Conservation (phyloP, 208 protist species). For the Acanthamoeba comandoni region DNA sequence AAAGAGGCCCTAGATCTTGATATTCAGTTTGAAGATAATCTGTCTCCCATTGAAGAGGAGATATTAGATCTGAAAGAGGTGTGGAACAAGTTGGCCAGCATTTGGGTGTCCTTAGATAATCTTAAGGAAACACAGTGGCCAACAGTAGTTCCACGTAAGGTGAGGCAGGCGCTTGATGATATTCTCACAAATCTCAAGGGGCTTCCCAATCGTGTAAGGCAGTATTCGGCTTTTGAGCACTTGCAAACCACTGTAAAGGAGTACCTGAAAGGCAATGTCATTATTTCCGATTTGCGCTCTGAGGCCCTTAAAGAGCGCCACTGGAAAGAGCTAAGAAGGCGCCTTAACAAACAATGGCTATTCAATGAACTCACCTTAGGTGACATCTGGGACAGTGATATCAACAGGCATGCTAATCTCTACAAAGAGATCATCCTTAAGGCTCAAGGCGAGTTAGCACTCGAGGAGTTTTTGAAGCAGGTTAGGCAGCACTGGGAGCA, state of each 20-base stretch:
- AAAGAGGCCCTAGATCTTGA: slow-evolving; percentile 86
- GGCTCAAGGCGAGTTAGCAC: slow-evolving; percentile 91
- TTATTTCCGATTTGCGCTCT: slow-evolving; percentile 79
- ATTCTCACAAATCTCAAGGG: slow-evolving; percentile 76
- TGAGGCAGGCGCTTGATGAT: slow-evolving; percentile 87
- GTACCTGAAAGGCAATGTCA: slow-evolving; percentile 80
- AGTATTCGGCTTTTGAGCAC: slow-evolving; percentile 89
- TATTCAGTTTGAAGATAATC: slow-evolving; percentile 76
- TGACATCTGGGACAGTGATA: slow-evolving; percentile 93
- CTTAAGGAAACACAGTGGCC: slow-evolving; percentile 94
- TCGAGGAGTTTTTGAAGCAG: slow-evolving; percentile 91
- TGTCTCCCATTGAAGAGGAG: slow-evolving; percentile 90
- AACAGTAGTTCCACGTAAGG: slow-evolving; percentile 92
- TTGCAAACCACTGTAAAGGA: slow-evolving; percentile 80
- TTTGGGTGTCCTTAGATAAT: slow-evolving; percentile 90
- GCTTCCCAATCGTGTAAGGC: slow-evolving; percentile 86
- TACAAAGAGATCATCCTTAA: slow-evolving; percentile 88
- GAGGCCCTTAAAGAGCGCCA: slow-evolving; percentile 94
- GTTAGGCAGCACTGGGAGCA: slow-evolving; percentile 93
- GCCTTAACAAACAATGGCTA: slow-evolving; percentile 92
- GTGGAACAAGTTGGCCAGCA: slow-evolving; percentile 90
- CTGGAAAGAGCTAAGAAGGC: slow-evolving; percentile 91
- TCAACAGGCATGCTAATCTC: slow-evolving; percentile 85
- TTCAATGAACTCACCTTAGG: slow-evolving; percentile 93
- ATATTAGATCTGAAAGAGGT: slow-evolving; percentile 92